Evolutionary conservation across 2,329 filamentous ascomycete genomes (phyloP), one percentile per base, ranked within the genome.

Genomic region (Scedosporium boydii): DNA sequence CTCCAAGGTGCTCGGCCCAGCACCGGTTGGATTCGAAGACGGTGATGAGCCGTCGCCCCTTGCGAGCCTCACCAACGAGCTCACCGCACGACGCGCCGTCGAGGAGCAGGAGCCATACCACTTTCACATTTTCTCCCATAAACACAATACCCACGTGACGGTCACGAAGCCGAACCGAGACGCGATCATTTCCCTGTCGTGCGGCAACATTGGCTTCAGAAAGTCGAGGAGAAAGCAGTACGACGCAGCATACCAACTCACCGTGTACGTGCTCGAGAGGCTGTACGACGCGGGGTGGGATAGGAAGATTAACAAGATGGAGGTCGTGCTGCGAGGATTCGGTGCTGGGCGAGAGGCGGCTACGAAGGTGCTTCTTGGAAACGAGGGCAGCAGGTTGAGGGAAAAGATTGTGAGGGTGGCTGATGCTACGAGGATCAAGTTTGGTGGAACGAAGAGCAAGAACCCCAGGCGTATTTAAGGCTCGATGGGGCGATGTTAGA

Each of bases 81-180:
- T 61, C 46, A 26, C 48, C 1, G 29, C 29, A n/a, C 59, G 59
- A 51, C 23, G 42, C 42, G 18, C 16, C 14, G 75, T 79, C 55
- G 70, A 77, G 59, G 67, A 73, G 14, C 66, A 78, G 44, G 83
- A 89, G 71, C 88, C 90, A 2, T 91, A 91, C 78, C 91, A 96
- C 73, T 82, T 99, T 66, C 91, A 96, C 78, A 81, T 99, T 73
- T 93, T 86, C 76, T 79, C 89, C 29, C 88, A 90, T 73, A 96
- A 91, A 78, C 95, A 97, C 83, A 99, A 99, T 79, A 95, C 91
- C 21, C 91, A 98, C 76, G 84, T 99, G 70, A 97, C 93, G 1
- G 84, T 97, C 67, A 91, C 92, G 23, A 87, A 88, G 70, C 93
- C 95, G 29, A 87, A 91, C 73, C 83, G 88, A 58, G 84, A 91